phyloP scores from a whole-genome alignment of 768 basidiomycete genomes.

The Suillus clintonianus region DNA sequence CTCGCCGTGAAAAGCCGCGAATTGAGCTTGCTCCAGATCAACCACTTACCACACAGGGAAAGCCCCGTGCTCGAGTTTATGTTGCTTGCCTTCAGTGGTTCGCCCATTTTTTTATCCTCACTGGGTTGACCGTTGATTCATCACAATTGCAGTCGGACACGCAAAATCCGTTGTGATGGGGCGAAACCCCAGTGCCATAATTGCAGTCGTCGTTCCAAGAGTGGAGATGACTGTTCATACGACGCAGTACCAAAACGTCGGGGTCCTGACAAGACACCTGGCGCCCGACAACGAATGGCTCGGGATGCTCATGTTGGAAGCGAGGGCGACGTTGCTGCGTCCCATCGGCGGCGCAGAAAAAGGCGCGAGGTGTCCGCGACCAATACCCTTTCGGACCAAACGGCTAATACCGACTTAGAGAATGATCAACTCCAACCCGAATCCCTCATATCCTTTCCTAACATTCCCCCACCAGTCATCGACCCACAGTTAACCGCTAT shows the following conservation, averaged over 20 bases:
- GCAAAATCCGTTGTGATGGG: slow-evolving; percentile 84
- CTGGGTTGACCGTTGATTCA: slow-evolving; percentile 9
- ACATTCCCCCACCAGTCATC: slow-evolving; percentile 16
- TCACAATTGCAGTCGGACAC: slow-evolving; percentile 53
- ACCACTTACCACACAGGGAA: slow-evolving; percentile 82
- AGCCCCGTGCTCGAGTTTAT: slow-evolving; percentile 70
- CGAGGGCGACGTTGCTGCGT: slow-evolving; percentile 23
- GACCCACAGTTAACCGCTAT: slow-evolving; percentile 28
- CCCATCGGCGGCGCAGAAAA: slow-evolving; percentile 26
- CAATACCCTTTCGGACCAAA: slow-evolving; percentile 10
- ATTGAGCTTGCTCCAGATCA: slow-evolving; percentile 76
- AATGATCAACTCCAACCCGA: neutral
- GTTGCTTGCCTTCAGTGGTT: slow-evolving; percentile 82
- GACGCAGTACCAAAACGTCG: slow-evolving; percentile 75
- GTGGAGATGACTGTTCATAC: slow-evolving; percentile 57
- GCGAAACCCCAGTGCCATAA: slow-evolving; percentile 77
- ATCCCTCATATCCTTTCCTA: slow-evolving; percentile 3
- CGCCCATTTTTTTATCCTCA: slow-evolving; percentile 14
- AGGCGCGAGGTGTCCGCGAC: slow-evolving; percentile 4
- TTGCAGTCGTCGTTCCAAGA: slow-evolving; percentile 55
- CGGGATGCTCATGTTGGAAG: slow-evolving; percentile 41
- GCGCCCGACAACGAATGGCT: slow-evolving; percentile 67
- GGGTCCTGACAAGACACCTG: slow-evolving; percentile 80
- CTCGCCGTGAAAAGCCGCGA: slow-evolving; percentile 54
- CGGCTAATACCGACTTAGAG: neutral